Base-by-base conservation (phyloP, 2,329 filamentous ascomycete species). In the Emergomyces pasteurianus region DNA sequence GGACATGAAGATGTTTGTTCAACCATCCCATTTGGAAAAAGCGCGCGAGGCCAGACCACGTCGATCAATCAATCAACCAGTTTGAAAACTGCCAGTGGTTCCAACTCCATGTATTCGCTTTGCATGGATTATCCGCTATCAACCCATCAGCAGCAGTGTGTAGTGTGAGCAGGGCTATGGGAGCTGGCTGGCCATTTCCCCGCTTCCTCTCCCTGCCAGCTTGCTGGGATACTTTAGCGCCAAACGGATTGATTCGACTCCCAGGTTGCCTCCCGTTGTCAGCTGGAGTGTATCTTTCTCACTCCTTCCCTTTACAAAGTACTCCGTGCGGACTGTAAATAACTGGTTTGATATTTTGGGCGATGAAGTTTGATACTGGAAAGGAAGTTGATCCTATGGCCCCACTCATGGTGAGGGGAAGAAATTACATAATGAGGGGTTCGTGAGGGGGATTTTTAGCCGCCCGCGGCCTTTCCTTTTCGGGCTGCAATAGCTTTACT, bases 361-460 rank as follows among this genome's bases (percentile, higher is more conserved):
- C n/a, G 42, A 6, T 14, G 23, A 26, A 10, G 10, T 23, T 14
- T n/a, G n/a, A n/a, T n/a, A n/a, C n/a, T n/a, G n/a, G n/a, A n/a
- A n/a, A n/a, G n/a, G n/a, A n/a, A n/a, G n/a, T n/a, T n/a, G n/a
- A n/a, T n/a, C n/a, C n/a, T n/a, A n/a, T n/a, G n/a, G n/a, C n/a
- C n/a, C n/a, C n/a, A n/a, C n/a, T n/a, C n/a, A n/a, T n/a, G 1
- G 43, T 59, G 46, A 38, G 46, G 58, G 58, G 58, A 18, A 49
- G 26, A 2, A 42, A 46, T 60, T 23, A 60, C 42, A 57, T 60
- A 60, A 60, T 60, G 59, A 56, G 59, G 59, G 52, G 59, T 49
- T 9, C 14, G 23, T 21, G 18, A 6, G 40, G 56, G 56, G 40
- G 21, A 21, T 2, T 8, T 21, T 46, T 16, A 8, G 18, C 3